Percentiles rank a stretch among this genome's conserved stretches.
phyloP scores from a whole-genome alignment of 257 asterid species.

The Prunella vulgaris region DNA sequence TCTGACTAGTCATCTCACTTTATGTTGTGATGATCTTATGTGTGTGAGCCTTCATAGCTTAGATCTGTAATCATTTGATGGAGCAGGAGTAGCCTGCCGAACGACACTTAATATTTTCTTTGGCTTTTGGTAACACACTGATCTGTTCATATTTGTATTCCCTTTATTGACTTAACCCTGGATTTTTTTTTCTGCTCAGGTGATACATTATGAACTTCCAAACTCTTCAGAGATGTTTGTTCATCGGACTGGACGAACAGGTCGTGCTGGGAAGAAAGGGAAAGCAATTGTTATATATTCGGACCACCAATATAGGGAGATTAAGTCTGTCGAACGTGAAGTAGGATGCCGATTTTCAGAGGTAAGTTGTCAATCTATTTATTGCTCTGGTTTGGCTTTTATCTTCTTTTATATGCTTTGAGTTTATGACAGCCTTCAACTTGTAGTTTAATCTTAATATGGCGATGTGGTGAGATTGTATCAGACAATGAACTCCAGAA shows the following conservation, averaged over 20 bases:
- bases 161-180: background rate
- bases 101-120: background rate
- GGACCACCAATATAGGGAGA: constrained; percentile 55
- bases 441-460: background rate
- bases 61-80: background rate
- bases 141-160: background rate
- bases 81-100: background rate
- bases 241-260: constrained; percentile 97
- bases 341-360: constrained; percentile 78
- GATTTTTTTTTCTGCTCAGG: constrained; percentile 41
- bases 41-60: background rate
- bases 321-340: constrained; percentile 78
- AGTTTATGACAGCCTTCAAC: background rate
- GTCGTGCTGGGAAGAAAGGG: constrained; percentile 99
- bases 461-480: background rate
- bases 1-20: constrained; percentile 1
- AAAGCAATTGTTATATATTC: constrained; percentile 79
- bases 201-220: constrained; percentile 90
- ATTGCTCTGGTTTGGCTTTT: background rate
- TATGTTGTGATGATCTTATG: background rate
- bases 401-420: constrained; percentile 12
- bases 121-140: constrained; percentile 4
- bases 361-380: constrained; percentile 33
- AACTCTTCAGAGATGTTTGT: constrained; percentile 79
- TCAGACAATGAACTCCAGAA: background rate